Evolutionary conservation across 805 yeast genomes (phyloP), one percentile per base, ranked within the genome.

Genomic region (Debaryomyces prosopidis): DNA sequence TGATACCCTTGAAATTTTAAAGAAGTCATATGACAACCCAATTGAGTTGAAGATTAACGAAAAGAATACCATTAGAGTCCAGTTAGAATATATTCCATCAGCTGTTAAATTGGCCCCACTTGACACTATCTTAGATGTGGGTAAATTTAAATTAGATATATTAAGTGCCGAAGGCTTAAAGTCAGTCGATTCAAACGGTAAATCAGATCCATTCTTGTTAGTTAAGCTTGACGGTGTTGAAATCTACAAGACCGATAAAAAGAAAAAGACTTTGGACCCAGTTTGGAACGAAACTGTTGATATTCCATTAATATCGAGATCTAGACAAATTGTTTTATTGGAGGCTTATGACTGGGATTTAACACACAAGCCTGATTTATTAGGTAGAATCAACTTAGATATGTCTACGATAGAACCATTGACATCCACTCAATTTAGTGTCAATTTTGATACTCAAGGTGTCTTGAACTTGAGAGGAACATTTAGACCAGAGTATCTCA

Each of bases 261-360:
- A 81, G 47, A 84, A 85, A 66, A 86, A 81, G 60, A 80, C 87
- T 0, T 69, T 87, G 53, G 72, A 80, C 45, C 96, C 96, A 14
- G 76, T 74, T 9, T 90, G 94, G 91, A 84, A 88, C 60, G 94
- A 88, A 55, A 63, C 69, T 6, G 69, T 79, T 18, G 73, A 72
- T 3, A 64, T 89, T 52, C 83, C 87, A 3, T 63, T 87, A 46
- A 73, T 79, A 31, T 85, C 94, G 0, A 79, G 89, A 62, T 68
- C 82, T 2, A 76, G 86, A 58, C 69, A 78, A 19, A 55, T 67
- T 14, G 60, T 85, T 23, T 49, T 63, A 28, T 53, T 84, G 18
- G 76, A 75, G 37, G 80, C 84, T 14, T 79, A 67, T 56, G 94
- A 87, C 63, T 87, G 92, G 92, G 94, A 87, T 65, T 74, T 85